Base-by-base conservation (phyloP, 805 yeast species). In the Nakazawaea peltata region DNA sequence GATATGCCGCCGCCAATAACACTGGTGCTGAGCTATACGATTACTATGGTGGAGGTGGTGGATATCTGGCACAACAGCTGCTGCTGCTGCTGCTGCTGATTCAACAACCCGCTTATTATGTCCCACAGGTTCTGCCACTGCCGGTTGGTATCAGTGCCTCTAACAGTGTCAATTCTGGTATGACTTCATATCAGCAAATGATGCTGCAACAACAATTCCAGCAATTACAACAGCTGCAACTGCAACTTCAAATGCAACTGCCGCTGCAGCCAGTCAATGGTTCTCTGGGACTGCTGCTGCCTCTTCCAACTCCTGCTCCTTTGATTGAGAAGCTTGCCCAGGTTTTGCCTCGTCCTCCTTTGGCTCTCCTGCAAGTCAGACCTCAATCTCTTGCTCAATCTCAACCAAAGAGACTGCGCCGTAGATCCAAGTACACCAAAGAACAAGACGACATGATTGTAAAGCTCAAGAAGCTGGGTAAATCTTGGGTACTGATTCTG, bases 401-500 rank as follows among this genome's bases (percentile, higher is more conserved):
- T 19, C 58, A 61, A 4, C 65, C 68, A 27, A 74, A 71, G 39
- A 58, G 82, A 23, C 60, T 71, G 7, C 71, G 70, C 44, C 63
- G 85, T 34, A 73, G 69, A 46, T 75, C 85, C n/a, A 81, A 82
- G 50, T 81, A 78, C 52, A 63, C 81, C 18, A 62, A 68, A 41
- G 77, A 72, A 40, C 90, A 81, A 51, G 92, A 81, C 52, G 71
- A 67, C 3, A 44, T 75, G 56, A 81, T 81, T 25, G 67, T 81
- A 6, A 59, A 61, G 14, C 53, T 81, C 51, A 82, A 81, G 51
- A 65, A 62, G 37, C 65, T 67, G 32, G 86, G 88, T 21, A 72
- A 70, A 43, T 58, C 75, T 1, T 81, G 92, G 90, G 75, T 71
- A 4, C 85, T 80, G 41, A 81, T 81, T 30, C 86, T 88, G 0